phyloP scores from a whole-genome alignment of 345 rosid species.

The Clausena lansium region DNA sequence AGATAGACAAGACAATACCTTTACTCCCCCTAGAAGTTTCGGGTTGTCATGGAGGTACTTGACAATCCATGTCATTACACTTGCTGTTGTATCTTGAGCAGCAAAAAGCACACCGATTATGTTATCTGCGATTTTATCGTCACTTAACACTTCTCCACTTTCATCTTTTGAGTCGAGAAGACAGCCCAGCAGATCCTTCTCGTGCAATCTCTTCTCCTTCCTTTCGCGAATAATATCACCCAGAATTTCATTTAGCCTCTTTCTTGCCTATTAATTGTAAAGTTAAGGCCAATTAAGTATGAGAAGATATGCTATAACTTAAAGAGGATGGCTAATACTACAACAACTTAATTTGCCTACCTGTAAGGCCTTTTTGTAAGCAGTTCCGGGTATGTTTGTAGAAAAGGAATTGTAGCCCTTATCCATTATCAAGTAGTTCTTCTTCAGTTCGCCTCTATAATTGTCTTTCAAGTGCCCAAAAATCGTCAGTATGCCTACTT shows the following conservation, averaged over 20 bases:
- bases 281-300: too few species aligned
- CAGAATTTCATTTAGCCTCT: slow-evolving; percentile 47
- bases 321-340: background rate
- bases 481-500: slow-evolving; percentile 68
- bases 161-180: slow-evolving; percentile 50
- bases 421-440: slow-evolving; percentile 66
- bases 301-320: background rate
- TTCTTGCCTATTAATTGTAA: slow-evolving; percentile 42
- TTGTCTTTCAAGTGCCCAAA: slow-evolving; percentile 64
- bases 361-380: slow-evolving; percentile 59
- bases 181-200: slow-evolving; percentile 47
- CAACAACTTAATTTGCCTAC: slow-evolving; percentile 22
- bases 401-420: slow-evolving; percentile 90
- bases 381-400: slow-evolving; percentile 71
- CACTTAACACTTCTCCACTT: slow-evolving; percentile 30
- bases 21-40: slow-evolving; percentile 64
- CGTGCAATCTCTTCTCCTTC: slow-evolving; percentile 43
- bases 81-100: slow-evolving; percentile 77
- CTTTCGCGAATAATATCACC: slow-evolving; percentile 47
- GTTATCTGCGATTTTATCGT: slow-evolving; percentile 63
- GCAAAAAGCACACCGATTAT: slow-evolving; percentile 71
- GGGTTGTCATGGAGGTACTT: slow-evolving; percentile 74
- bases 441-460: slow-evolving; percentile 63
- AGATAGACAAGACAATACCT: slow-evolving; percentile 36
- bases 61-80: slow-evolving; percentile 76